A percentile compares a stretch with the other conserved stretches of the same genome.
Evolutionary conservation across 2,329 filamentous ascomycete genomes (phyloP).

Genomic region (Arthrobotrys musiformis): DNA sequence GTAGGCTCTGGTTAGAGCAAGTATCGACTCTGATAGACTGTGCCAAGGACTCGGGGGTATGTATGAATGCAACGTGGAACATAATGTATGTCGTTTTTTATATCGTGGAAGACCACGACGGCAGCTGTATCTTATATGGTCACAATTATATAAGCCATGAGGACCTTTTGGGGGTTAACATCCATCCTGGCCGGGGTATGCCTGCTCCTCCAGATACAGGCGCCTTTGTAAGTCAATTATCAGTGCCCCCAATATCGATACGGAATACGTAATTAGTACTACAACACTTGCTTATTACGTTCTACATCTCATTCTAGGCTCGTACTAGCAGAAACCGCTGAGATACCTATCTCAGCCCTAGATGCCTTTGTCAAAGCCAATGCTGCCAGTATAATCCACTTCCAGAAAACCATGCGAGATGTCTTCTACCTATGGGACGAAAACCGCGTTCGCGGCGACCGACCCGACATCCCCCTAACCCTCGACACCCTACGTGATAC

Average conservation of each 20-base stretch:
- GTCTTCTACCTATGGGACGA: slow-evolving; percentile 22
- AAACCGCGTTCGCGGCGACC: background rate
- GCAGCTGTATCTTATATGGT: no score
- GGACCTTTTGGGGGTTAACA: background rate
- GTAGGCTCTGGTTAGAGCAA: slow-evolving; percentile 4
- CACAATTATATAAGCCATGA: background rate
- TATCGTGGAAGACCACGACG: background rate
- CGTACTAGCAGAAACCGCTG: background rate
- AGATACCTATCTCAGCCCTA: slow-evolving; percentile 20
- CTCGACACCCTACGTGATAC: slow-evolving; percentile 1
- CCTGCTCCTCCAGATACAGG: background rate
- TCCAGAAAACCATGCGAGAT: slow-evolving; percentile 23
- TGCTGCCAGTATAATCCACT: background rate
- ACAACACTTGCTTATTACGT: background rate
- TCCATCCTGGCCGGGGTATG: background rate
- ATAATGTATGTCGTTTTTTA: background rate
- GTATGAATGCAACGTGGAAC: background rate
- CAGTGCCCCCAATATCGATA: no score
- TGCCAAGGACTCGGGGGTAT: background rate
- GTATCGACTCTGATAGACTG: background rate
- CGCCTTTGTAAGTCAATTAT: background rate
- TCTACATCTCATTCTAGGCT: background rate
- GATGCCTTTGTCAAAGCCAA: slow-evolving; percentile 15
- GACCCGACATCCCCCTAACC: slow-evolving; percentile 15
- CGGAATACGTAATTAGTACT: background rate